Evolutionary conservation across 371 early-diverging fungal species (phyloP), one percentile per base, ranked within the genome.

Genomic region (Apophysomyces ossiformis): DNA sequence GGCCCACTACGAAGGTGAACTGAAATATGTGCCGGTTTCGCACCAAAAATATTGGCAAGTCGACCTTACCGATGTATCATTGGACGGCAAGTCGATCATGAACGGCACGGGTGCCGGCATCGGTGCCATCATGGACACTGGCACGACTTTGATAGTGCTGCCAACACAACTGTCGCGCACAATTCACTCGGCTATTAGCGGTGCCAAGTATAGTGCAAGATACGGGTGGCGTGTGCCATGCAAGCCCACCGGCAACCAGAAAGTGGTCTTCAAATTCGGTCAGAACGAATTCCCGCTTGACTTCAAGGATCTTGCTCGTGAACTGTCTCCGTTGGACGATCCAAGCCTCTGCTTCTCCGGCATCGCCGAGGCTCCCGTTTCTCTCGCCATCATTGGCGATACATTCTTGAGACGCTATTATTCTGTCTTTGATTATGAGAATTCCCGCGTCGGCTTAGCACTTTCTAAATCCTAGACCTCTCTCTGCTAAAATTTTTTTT

Each of bases 11-110:
- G 69, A 75, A 59, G 87, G 85, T 0, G 78, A 79, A 9, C 50
- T 86, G 18, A 72, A 73, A 7, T 85, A 76, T 57, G 65, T 85
- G 26, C 77, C 79, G 0, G 66, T 75, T 0, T 76, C 77, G 0
- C 54, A 67, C 26, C 68, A 76, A 66, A 75, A 75, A 50, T 85
- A 85, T 50, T 86, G 87, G 87, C 84, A 84, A 66, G 74, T 85
- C 4, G 66, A 74, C 13, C 65, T 85, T 50, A 80, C 73, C 2
- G 73, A 73, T 11, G 60, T 86, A 38, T 66, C 70, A 4, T 65
- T 84, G 21, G 69, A 73, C 13, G 72, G 70, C 7, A 54, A 58
- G 32, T 37, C 37, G 2, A 6, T 58, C 37, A 58, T 36, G 58
- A 36, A 32, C 35, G 39, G 39, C 58, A 6, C 39, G 8, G 2